Evolutionary conservation across 169 alveolate species (phyloP), one percentile per base, ranked within the genome.

Genomic region (Plasmodium yoelii): DNA sequence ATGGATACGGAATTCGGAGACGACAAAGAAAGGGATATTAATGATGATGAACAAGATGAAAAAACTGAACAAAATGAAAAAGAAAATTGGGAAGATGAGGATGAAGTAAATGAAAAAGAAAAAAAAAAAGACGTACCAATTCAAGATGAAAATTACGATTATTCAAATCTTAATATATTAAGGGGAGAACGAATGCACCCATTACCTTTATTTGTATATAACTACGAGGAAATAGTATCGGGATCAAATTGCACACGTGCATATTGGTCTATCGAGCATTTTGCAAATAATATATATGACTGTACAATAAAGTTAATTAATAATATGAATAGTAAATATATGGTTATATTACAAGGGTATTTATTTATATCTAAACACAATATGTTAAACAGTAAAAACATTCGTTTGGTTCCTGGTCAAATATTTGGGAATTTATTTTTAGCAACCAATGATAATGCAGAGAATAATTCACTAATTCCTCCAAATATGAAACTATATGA

Each of bases 321-420:
- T 59, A 86, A 86, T 46, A 86, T 86, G 91, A 86, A 69, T 69
- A 70, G 60, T 63, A 86, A 86, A 49, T 86, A 86, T 59, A 86
- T 86, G 91, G 53, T 86, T 51, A 69, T 86, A 34, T 51, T 86
- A 61, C 91, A 86, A 86, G 91, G 91, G 26, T 86, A 86, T 57
- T 70, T 86, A 70, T 86, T 86, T 51, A 42, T 86, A 53, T 86
- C 91, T 9, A 22, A 55, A 8, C 26, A 15, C 15, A 86, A 86
- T 49, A 65, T 73, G 13, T 44, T 86, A 42, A 70, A 69, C 13
- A 87, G 70, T 51, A 59, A 15, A 34, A 86, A 69, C 46, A 86
- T 86, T 57, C 86, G 87, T 9, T 55, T 86, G 55, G 49, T 57
- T 34, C 91, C 91, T 5, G 44, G 87, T 61, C 91, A 86, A 86